Conservation (phyloP, 2,329 filamentous ascomycete species). For the Macrophomina tecta region DNA sequence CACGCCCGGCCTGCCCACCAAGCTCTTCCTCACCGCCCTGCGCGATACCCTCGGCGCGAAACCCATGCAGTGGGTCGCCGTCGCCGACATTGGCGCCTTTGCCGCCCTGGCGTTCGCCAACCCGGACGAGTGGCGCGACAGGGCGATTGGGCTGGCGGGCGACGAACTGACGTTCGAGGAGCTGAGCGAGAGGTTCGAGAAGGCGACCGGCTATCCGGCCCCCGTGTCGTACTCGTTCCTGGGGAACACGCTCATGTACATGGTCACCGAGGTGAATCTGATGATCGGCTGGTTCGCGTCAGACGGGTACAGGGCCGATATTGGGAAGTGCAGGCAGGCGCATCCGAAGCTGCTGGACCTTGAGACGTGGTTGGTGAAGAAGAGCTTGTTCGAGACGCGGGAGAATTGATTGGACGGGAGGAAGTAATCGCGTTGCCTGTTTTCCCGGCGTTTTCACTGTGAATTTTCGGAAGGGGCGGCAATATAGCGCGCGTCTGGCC, state of each 20-base stretch:
- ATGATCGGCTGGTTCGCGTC: constrained; percentile 61
- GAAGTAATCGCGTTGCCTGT: too few species aligned
- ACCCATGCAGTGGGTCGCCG: constrained; percentile 47
- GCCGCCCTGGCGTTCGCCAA: constrained; percentile 57
- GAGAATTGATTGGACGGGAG: background rate
- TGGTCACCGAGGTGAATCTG: constrained; percentile 50
- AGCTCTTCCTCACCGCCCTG: constrained; percentile 56
- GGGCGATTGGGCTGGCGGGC: constrained; percentile 57
- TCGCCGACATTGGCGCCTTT: constrained; percentile 59
- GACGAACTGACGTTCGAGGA: constrained; percentile 58
- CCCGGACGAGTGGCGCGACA: constrained; percentile 48
- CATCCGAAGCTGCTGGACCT: constrained; percentile 57
- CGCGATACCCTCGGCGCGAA: constrained; percentile 50
- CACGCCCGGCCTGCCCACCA: constrained; percentile 53
- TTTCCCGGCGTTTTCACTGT: too few species aligned
- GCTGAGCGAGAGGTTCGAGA: constrained; percentile 53
- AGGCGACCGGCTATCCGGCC: constrained; percentile 51
- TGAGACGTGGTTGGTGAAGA: constrained; percentile 55
- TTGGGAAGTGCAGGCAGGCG: constrained; percentile 48
- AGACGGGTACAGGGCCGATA: constrained; percentile 55
- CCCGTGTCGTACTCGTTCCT: constrained; percentile 52
- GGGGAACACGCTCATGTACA: constrained; percentile 47
- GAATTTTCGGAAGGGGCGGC: too few species aligned
- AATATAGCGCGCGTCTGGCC: too few species aligned
- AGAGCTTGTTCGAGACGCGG: constrained; percentile 47